phyloP scores from a whole-genome alignment of 495 filamentous ascomycete genomes.

The Neurospora sp. region DNA sequence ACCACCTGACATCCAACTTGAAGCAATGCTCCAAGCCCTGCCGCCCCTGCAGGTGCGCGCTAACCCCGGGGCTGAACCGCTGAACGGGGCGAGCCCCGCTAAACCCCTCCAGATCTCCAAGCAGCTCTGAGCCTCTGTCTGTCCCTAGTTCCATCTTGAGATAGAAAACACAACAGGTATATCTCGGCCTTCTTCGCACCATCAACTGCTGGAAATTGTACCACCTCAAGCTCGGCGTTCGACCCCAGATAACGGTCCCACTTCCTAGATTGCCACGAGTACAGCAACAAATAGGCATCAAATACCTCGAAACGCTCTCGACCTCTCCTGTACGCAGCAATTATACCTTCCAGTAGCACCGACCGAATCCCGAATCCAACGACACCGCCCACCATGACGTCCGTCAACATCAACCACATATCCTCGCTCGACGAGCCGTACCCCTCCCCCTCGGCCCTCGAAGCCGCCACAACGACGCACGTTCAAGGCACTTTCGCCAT shows the following conservation, averaged over 20 bases:
- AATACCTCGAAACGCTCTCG: not conserved
- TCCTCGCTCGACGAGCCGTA: conserved; percentile 26
- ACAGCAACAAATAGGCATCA: not conserved
- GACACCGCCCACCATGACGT: not conserved
- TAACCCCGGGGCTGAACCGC: not conserved
- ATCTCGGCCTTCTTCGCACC: not conserved
- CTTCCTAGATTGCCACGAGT: not conserved
- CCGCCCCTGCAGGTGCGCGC: not conserved
- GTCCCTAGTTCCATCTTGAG: not conserved
- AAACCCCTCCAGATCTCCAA: not conserved
- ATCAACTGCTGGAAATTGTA: not conserved
- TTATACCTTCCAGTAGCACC: not conserved
- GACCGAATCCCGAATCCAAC: not conserved
- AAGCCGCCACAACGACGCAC: conserved; percentile 34
- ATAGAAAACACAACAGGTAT: not conserved
- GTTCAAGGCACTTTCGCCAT: conserved; percentile 57
- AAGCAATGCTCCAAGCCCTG: not conserved
- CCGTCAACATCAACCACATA: conserved; percentile 17
- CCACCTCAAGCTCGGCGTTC: not conserved
- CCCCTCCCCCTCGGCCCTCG: conserved; percentile 9
- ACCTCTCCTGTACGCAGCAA: not conserved
- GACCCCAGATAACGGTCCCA: not conserved
- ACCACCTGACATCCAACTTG: not conserved
- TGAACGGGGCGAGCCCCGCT: not conserved
- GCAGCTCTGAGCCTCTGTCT: not conserved